phyloP scores from a whole-genome alignment of 2,329 filamentous ascomycete species.

The Exophiala xenobiotica region DNA sequence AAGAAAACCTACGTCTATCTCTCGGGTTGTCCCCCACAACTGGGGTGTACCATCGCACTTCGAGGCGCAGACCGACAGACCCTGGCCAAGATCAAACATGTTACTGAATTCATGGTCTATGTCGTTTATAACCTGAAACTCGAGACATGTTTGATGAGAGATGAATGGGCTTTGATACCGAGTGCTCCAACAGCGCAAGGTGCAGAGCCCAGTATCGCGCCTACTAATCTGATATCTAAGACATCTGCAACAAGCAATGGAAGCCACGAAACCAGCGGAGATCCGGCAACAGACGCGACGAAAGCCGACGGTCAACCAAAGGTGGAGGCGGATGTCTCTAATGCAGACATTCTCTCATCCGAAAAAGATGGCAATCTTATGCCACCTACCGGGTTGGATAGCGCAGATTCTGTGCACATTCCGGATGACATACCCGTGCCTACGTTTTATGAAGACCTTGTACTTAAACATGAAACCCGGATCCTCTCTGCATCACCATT shows the following conservation, averaged over 20 bases:
- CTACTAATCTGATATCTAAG: conserved; percentile 2
- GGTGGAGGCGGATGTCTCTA: conserved; percentile 13
- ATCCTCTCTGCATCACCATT: conserved; percentile 94
- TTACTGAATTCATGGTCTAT: conserved; percentile 98
- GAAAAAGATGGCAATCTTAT: conserved; percentile 17
- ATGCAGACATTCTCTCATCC: conserved; percentile 18
- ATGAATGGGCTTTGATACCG: conserved; percentile 85
- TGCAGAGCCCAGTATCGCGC: conserved; percentile 3
- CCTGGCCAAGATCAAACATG: conserved; percentile 79
- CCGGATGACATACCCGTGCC: conserved; percentile 80
- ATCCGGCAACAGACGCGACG: conserved; percentile 14
- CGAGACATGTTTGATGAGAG: conserved; percentile 89
- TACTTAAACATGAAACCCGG: conserved; percentile 88
- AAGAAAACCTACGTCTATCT: conserved; percentile 97
- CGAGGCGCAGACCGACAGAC: conserved; percentile 72
- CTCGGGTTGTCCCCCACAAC: conserved; percentile 81
- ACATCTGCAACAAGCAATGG: background rate
- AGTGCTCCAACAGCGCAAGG: conserved; percentile 13
- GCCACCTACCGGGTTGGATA: conserved; percentile 31
- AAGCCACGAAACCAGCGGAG: background rate
- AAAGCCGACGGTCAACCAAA: conserved; percentile 18
- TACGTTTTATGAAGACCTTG: conserved; percentile 92
- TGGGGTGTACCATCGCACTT: conserved; percentile 92
- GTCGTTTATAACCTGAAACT: conserved; percentile 97
- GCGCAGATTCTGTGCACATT: conserved; percentile 56